phyloP scores from a whole-genome alignment of 768 basidiomycete species.

The Lactarius vividus region DNA sequence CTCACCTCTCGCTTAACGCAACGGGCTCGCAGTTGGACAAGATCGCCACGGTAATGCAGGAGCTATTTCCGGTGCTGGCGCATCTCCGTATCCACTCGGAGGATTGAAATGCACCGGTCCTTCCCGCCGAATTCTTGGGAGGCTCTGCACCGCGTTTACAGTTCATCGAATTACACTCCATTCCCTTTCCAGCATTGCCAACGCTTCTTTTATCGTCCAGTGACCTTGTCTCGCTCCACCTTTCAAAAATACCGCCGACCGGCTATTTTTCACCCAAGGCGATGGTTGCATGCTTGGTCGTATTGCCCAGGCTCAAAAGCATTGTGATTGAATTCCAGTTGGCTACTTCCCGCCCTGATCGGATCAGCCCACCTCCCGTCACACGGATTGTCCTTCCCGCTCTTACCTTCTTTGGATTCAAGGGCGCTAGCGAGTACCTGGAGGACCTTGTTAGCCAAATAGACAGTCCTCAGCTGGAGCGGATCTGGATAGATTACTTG shows the following conservation, averaged over 20 bases:
- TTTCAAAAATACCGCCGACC: background rate
- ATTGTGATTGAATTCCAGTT: background rate
- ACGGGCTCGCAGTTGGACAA: background rate
- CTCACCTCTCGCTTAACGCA: background rate
- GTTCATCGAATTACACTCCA: background rate
- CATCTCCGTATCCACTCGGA: background rate
- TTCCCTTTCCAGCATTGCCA: background rate
- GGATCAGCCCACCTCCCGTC: background rate
- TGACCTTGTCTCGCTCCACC: background rate
- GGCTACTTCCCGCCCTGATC: background rate
- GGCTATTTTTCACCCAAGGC: background rate
- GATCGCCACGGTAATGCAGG: background rate
- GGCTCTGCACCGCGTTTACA: background rate
- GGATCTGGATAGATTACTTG: background rate
- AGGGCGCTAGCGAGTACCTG: background rate
- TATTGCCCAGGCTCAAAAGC: background rate
- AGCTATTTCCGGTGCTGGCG: background rate
- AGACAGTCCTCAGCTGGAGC: background rate
- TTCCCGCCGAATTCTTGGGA: background rate
- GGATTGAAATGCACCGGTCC: background rate
- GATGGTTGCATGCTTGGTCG: background rate
- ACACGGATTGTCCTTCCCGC: background rate
- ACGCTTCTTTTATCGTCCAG: background rate
- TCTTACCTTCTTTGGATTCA: background rate
- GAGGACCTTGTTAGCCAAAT: background rate